A percentile compares a stretch with the other conserved stretches of the same genome.
Conservation (phyloP, 2,329 filamentous ascomycete species). For the Paraphoma sp. region DNA sequence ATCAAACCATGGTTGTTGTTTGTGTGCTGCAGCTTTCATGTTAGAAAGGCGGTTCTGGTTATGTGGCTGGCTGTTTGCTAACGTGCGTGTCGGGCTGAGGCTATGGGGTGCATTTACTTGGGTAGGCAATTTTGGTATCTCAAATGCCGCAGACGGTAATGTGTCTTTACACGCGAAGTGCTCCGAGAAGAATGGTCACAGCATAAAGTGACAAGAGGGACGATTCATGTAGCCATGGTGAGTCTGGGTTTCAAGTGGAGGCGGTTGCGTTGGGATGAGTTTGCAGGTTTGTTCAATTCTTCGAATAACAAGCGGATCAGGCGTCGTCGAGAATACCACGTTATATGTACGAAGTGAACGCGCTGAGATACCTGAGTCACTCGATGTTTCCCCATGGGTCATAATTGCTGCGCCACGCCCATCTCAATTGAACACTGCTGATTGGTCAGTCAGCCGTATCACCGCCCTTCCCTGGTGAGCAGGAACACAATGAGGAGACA, state of each 20-base stretch:
- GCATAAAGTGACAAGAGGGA: not conserved
- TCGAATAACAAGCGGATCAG: not conserved
- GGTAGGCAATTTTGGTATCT: not conserved
- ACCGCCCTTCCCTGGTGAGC: not conserved
- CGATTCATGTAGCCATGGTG: not conserved
- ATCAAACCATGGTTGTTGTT: not conserved
- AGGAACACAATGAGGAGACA: not conserved
- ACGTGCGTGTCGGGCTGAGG: not conserved
- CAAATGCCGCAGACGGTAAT: not conserved
- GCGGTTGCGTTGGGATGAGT: not conserved
- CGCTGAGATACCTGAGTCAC: not conserved
- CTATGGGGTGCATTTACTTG: not conserved
- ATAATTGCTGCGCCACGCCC: not conserved
- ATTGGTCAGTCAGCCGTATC: not conserved
- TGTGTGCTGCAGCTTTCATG: not conserved
- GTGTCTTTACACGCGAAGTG: not conserved
- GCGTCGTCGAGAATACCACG: not conserved
- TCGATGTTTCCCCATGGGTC: not conserved
- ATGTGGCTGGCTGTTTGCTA: not conserved
- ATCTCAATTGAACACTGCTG: not conserved
- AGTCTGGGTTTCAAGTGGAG: not conserved
- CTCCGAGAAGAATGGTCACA: no score
- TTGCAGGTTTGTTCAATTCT: not conserved
- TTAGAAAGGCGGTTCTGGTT: not conserved
- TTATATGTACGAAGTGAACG: not conserved